These are phyloP conservation scores for Phoenix roebelenii DNA, from an alignment of 176 grass and related monocot genomes.

Conservation along the genomic window DNA sequence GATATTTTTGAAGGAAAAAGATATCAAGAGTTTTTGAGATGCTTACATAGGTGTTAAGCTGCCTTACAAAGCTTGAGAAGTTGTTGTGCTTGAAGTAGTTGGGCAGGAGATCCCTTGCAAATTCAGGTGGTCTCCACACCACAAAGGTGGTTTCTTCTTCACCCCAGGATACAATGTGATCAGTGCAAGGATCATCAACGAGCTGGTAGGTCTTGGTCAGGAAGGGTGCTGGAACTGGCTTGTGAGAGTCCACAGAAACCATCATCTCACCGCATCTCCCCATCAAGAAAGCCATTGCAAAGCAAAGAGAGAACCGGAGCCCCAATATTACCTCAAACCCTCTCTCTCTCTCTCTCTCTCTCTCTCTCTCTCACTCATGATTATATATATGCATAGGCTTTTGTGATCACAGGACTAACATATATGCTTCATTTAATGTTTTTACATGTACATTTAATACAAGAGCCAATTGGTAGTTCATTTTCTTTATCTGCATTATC, in stretches of 20 bases:
- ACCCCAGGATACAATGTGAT: conserved; percentile 96
- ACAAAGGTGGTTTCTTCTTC: conserved; percentile 84
- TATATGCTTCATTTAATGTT: neutral
- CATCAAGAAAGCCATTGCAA: conserved; percentile 50
- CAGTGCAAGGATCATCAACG: conserved; percentile 94
- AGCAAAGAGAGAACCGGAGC: neutral
- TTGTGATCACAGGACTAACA: conserved; percentile 18
- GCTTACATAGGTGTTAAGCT: conserved; percentile 98
- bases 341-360: conserved; percentile 1
- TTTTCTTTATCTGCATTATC: neutral
- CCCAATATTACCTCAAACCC: too few species aligned
- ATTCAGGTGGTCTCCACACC: conserved; percentile 83
- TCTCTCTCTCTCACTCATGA: conserved; percentile 37
- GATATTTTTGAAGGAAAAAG: too few species aligned
- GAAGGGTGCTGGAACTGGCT: conserved; percentile 81
- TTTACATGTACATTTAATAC: neutral
- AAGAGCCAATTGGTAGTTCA: neutral
- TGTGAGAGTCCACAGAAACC: conserved; percentile 56
- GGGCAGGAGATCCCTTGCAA: conserved; percentile 79
- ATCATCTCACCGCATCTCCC: conserved; percentile 58
- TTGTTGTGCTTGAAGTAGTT: conserved; percentile 99
- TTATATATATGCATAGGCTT: conserved; percentile 61
- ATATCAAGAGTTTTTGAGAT: neutral
- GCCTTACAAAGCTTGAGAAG: conserved; percentile 96
- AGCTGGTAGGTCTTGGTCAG: conserved; percentile 94